Evolutionary conservation across 2,329 filamentous ascomycete species (phyloP), one percentile per base, ranked within the genome.

Genomic region (Trichoderma gracile): DNA sequence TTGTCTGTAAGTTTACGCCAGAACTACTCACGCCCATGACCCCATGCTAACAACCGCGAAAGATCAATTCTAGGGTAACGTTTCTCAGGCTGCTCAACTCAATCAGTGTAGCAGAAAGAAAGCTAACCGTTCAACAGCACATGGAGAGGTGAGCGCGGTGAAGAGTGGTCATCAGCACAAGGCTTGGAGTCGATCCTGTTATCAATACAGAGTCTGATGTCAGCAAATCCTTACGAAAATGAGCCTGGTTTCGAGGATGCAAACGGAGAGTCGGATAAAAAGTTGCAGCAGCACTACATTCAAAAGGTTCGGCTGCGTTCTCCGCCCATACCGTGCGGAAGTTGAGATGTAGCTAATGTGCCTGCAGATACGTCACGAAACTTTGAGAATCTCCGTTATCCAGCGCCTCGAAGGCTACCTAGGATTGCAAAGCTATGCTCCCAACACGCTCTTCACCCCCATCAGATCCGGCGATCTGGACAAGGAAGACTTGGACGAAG

Each of bases 131-230:
- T 65, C 21, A 7, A n/a, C 70, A 96, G 93, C 65, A 99, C 95
- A 74, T 99, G 95, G 95, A 86, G 90, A 56, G 93, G 93, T 30
- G 90, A 97, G 73, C 84, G 87, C 17, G 92, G 93, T 63, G 95
- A 98, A 76, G 89, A 97, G 75, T 99, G 95, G 95, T 97, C 93
- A 17, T 93, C 93, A 17, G 95, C 94, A 0, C 95, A 98, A 75
- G 94, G 95, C 7, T 82, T 99, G 1, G 95, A 98, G 75, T 98
- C 94, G 0, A 92, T 98, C 55, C 78, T 99, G 54, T 86, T 98
- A 60, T 98, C 94, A 5, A 97, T 99, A 64, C 95, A 99, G 77
- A 97, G 93, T 75, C 81, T 99, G 50, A 93, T 99, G 89, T 97
- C 93, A 1, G 79, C 86, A 30, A 97, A 97, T 71, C 95, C 94